Conservation (phyloP, 2,329 filamentous ascomycete species). For the Trichoderma koningiopsis region DNA sequence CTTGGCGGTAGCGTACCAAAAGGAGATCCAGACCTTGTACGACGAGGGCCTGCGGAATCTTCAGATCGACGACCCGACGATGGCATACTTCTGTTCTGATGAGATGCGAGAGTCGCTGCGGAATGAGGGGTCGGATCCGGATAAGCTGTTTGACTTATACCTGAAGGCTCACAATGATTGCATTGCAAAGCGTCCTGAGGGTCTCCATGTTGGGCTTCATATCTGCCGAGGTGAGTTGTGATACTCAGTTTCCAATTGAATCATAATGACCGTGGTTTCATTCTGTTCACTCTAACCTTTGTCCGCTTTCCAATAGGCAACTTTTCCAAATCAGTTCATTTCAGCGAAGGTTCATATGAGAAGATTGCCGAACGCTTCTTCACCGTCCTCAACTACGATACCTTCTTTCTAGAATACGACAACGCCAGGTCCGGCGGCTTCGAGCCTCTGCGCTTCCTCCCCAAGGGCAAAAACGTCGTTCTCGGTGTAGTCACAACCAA, state of each 20-base stretch:
- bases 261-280: too few relatives aligned
- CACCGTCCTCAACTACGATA: constrained; percentile 59
- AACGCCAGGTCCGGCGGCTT: constrained; percentile 62
- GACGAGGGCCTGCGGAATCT: constrained; percentile 57
- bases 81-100: constrained; percentile 68
- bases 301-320: constrained; percentile 53
- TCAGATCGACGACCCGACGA: constrained; percentile 65
- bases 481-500: constrained; percentile 64
- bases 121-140: constrained; percentile 61
- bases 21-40: constrained; percentile 57
- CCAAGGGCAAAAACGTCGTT: constrained; percentile 62
- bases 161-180: constrained; percentile 74
- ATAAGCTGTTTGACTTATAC: constrained; percentile 69
- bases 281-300: not conserved
- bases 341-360: constrained; percentile 66
- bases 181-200: constrained; percentile 60
- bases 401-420: constrained; percentile 65
- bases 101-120: constrained; percentile 63
- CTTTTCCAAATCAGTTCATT: constrained; percentile 64
- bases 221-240: constrained; percentile 46
- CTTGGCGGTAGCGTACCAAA: constrained; percentile 57
- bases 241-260: not conserved
- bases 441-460: constrained; percentile 62
- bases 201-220: constrained; percentile 73
- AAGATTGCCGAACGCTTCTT: constrained; percentile 64